phyloP scores from a whole-genome alignment of 1,139 yeast species.

The Yamadazyma blattariae region DNA sequence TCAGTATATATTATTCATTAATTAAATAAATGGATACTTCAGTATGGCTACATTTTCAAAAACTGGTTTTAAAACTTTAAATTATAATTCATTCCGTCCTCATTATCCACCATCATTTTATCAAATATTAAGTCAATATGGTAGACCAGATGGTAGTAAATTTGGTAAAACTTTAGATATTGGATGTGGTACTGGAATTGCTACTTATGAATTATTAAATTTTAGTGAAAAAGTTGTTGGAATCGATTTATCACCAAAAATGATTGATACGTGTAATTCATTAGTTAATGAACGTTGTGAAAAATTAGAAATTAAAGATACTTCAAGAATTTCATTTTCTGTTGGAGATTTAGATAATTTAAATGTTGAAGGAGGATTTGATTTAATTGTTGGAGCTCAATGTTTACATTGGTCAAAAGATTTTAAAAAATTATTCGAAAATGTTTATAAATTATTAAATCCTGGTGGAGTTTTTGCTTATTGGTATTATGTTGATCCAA shows the following conservation, averaged over 20 bases:
- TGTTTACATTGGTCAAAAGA: constrained; percentile 48
- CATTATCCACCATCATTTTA: constrained; percentile 58
- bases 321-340: constrained; percentile 26
- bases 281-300: constrained; percentile 20
- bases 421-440: constrained; percentile 29
- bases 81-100: constrained; percentile 66
- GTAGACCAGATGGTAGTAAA: constrained; percentile 8
- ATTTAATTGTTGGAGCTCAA: constrained; percentile 44
- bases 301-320: constrained; percentile 25
- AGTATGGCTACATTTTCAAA: constrained; percentile 75
- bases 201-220: constrained; percentile 32
- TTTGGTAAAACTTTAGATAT: constrained; percentile 26
- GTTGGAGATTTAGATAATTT: constrained; percentile 37
- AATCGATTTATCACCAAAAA: constrained; percentile 28
- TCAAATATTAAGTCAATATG: constrained; percentile 32
- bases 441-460: constrained; percentile 26
- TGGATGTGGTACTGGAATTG: constrained; percentile 40
- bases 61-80: constrained; percentile 52
- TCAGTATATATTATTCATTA: too few relatives aligned
- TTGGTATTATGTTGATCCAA: constrained; percentile 44
- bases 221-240: constrained; percentile 29
- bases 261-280: constrained; percentile 30
- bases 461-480: constrained; percentile 42
- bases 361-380: constrained; percentile 22
- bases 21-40: too few relatives aligned